A percentile compares a stretch with the other conserved stretches of the same genome.
These are phyloP conservation scores for Diaporthe destruens DNA, from an alignment of 2,329 filamentous ascomycete genomes.

Conservation along the genomic window DNA sequence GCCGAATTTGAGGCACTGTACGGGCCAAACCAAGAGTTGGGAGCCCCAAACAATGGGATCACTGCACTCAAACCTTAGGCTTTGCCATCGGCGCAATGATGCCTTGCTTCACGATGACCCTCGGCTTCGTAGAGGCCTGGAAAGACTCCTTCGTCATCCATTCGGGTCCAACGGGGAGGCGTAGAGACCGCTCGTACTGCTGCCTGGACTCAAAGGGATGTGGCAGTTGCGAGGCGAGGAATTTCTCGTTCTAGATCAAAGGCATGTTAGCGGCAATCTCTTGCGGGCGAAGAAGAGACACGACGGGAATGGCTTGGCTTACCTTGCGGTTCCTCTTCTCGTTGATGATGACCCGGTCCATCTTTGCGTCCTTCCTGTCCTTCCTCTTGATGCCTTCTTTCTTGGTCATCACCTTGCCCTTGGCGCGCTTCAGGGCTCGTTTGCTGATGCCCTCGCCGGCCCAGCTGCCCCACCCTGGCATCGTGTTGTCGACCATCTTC, in stretches of 20 bases:
- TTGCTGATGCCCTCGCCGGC: slow-evolving; percentile 84
- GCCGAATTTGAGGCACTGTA: background rate
- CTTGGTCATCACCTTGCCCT: slow-evolving; percentile 71
- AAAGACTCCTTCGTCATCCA: slow-evolving; percentile 98
- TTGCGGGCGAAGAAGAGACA: slow-evolving; percentile 17
- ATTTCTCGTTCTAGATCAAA: slow-evolving; percentile 78
- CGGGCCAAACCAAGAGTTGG: background rate
- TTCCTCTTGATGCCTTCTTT: slow-evolving; percentile 78
- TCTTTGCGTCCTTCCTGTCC: slow-evolving; percentile 83
- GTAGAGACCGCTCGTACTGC: slow-evolving; percentile 90
- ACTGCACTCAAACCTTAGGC: slow-evolving; percentile 63
- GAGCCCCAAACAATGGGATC: background rate
- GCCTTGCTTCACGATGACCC: slow-evolving; percentile 90
- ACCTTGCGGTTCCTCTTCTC: slow-evolving; percentile 93
- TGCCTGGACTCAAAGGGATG: slow-evolving; percentile 88
- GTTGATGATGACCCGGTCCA: slow-evolving; percentile 89
- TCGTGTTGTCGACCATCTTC: slow-evolving; percentile 83
- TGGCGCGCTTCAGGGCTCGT: slow-evolving; percentile 73
- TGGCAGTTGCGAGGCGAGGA: slow-evolving; percentile 85
- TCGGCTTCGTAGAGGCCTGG: slow-evolving; percentile 89
- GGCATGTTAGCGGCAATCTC: slow-evolving; percentile 40
- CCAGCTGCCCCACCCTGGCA: slow-evolving; percentile 96
- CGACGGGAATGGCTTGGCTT: slow-evolving; percentile 45
- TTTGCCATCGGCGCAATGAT: slow-evolving; percentile 89
- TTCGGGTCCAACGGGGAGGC: slow-evolving; percentile 90